Evolutionary conservation across 2,329 filamentous ascomycete species (phyloP), one percentile per base, ranked within the genome.

Genomic region (Phoma sp.): DNA sequence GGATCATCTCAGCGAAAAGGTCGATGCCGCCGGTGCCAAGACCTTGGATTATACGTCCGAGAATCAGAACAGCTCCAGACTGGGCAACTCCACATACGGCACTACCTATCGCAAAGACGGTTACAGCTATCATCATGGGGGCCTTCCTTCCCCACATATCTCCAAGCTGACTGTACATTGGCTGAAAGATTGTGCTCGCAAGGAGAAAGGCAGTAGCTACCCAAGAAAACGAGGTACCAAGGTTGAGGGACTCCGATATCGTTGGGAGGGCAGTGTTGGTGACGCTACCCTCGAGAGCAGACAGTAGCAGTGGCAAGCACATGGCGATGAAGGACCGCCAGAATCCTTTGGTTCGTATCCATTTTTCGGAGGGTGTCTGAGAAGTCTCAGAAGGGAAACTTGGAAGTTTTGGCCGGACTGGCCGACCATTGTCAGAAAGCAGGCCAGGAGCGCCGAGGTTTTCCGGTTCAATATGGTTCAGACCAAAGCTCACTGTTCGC

Each of bases 21-120:
- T 75, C 75, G 58, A 80, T 75, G 0, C 81, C 81, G 2, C 78
- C 80, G 1, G 71, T 76, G 0, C 81, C 82, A 2, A 82, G 63
- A 0, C 85, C 85, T 51, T 87, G 84, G 1, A 88, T 68, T 0
- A 77, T 77, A 0, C 85, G 77, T n/a, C 82, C 83, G 57, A 75
- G 78, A 13, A 88, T 84, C 2, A 89, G 72, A 64, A 80, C 79
- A 0, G 60, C 64, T 0, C 72, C 74, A 7, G 60, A 78, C 0
- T 63, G 74, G 0, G 84, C 80, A 0, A 77, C 78, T 0, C 82
- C 84, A 37, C 74, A 78, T 3, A 88, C 73, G 0, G 78, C 81
- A 51, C 82, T 84, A 0, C 84, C 84, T 0, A 86, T 60, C 0
- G 74, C 75, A 55, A 85, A 85, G 1, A 83, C 56, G 10, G 68